A percentile compares a stretch with the other conserved stretches of the same genome.
Evolutionary conservation across 176 grass and related monocot genomes (phyloP).

Genomic region (Guadua angustifolia): DNA sequence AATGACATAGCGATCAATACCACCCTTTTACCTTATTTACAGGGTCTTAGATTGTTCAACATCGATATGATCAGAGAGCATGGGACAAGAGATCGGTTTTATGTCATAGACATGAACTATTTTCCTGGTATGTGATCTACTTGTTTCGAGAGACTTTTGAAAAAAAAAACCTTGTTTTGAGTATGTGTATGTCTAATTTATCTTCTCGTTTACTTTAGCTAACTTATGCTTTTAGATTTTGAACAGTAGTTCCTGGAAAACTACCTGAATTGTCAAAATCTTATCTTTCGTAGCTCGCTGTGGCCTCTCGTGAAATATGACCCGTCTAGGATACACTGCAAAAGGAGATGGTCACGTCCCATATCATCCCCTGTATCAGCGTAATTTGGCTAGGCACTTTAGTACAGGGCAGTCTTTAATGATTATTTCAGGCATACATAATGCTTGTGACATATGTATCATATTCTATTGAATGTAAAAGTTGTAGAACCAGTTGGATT

Average conservation of each 20-base stretch:
- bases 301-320: slow-evolving; percentile 28
- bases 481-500: slow-evolving; percentile 33
- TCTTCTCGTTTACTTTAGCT: slow-evolving; percentile 2
- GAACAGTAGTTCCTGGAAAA: not conserved
- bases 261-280: not conserved
- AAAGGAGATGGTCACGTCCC: slow-evolving; percentile 26
- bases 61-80: slow-evolving; percentile 95
- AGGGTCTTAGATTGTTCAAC: slow-evolving; percentile 96
- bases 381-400: not conserved
- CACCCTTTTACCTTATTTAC: slow-evolving; percentile 21
- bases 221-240: not conserved
- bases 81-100: slow-evolving; percentile 86
- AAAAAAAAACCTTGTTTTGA: not conserved
- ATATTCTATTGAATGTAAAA: slow-evolving; percentile 11
- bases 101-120: slow-evolving; percentile 99
- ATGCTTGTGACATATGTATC: not conserved
- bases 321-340: slow-evolving; percentile 7
- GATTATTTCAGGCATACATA: not conserved
- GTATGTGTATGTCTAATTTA: not conserved
- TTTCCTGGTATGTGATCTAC: slow-evolving; percentile 71
- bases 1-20: slow-evolving; percentile 3
- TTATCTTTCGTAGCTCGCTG: slow-evolving; percentile 6
- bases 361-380: not conserved
- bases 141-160: not conserved
- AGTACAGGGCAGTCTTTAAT: not conserved